phyloP scores from a whole-genome alignment of 805 yeast species.

The Ascoidea tarda region DNA sequence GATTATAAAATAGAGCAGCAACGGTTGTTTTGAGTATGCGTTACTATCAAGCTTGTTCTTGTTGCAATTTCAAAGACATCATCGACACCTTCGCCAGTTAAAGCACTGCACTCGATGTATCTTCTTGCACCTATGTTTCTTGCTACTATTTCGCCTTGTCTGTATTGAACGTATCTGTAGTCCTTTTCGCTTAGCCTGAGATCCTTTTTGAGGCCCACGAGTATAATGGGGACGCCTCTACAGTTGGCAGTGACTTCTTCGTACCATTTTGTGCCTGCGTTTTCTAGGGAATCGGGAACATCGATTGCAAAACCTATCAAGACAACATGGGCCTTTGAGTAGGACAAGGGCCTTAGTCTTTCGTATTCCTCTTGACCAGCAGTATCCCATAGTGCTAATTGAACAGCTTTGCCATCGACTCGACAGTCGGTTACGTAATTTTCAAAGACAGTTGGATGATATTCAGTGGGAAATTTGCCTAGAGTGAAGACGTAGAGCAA shows the following conservation, averaged over 20 bases:
- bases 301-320: conserved; percentile 79
- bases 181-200: conserved; percentile 33
- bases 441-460: conserved; percentile 90
- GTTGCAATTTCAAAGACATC: conserved; percentile 89
- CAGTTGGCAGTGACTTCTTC: conserved; percentile 71
- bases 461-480: conserved; percentile 86
- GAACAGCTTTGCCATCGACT: conserved; percentile 86
- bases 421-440: conserved; percentile 90
- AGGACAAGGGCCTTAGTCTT: conserved; percentile 74
- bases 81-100: conserved; percentile 92
- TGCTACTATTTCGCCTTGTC: conserved; percentile 60
- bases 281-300: conserved; percentile 70
- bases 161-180: conserved; percentile 32
- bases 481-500: conserved; percentile 80
- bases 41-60: conserved; percentile 57
- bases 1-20: conserved; percentile 26
- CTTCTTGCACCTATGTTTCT: conserved; percentile 67
- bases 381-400: conserved; percentile 86
- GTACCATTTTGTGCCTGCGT: conserved; percentile 79
- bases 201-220: conserved; percentile 81
- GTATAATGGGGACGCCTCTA: conserved; percentile 61
- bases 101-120: conserved; percentile 79
- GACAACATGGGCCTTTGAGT: conserved; percentile 76
- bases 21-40: conserved; percentile 26
- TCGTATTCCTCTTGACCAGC: conserved; percentile 97